Percentiles rank a stretch among this genome's conserved stretches.
These are phyloP conservation scores for Gynandropsis gynandra DNA, from an alignment of 345 rosid species.

Conservation along the genomic window DNA sequence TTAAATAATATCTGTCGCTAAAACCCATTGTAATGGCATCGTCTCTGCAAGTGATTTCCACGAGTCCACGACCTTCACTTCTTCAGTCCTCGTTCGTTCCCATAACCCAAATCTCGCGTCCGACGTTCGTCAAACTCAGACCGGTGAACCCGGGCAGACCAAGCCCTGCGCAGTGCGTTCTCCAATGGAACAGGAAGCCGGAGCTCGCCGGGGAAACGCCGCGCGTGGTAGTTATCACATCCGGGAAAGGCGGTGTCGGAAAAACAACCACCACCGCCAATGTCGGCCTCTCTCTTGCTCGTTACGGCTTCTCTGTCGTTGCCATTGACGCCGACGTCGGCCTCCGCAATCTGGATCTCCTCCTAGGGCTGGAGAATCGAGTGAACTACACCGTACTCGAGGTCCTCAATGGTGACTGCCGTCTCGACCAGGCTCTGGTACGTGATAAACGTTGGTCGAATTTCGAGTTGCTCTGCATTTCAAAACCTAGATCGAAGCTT, in stretches of 20 bases:
- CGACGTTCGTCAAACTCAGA: slow-evolving; percentile 17
- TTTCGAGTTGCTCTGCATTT: slow-evolving; percentile 83
- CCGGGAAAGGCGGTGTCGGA: slow-evolving; percentile 98
- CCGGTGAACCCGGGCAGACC: slow-evolving; percentile 15
- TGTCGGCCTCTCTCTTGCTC: slow-evolving; percentile 93
- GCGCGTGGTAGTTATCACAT: slow-evolving; percentile 92
- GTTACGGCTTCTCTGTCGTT: slow-evolving; percentile 88
- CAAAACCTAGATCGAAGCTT: slow-evolving; percentile 87
- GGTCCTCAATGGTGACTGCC: slow-evolving; percentile 87
- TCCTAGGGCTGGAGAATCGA: slow-evolving; percentile 86
- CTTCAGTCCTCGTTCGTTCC: slow-evolving; percentile 21
- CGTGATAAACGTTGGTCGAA: slow-evolving; percentile 96
- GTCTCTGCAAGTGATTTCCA: slow-evolving; percentile 31
- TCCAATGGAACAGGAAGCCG: slow-evolving; percentile 91
- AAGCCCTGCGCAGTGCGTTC: slow-evolving; percentile 44
- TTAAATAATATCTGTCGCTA: too few relatives aligned
- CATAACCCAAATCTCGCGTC: slow-evolving; percentile 6
- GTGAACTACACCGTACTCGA: slow-evolving; percentile 90
- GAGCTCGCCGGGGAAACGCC: slow-evolving; percentile 89
- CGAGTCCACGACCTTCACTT: slow-evolving; percentile 30
- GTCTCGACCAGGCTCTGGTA: slow-evolving; percentile 91
- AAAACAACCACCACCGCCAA: slow-evolving; percentile 98
- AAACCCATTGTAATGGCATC: slow-evolving; percentile 36
- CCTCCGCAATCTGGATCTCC: slow-evolving; percentile 90
- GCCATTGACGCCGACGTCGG: slow-evolving; percentile 93